Conservation (phyloP, 305 asterid genomes). For the Andrographis paniculata region DNA sequence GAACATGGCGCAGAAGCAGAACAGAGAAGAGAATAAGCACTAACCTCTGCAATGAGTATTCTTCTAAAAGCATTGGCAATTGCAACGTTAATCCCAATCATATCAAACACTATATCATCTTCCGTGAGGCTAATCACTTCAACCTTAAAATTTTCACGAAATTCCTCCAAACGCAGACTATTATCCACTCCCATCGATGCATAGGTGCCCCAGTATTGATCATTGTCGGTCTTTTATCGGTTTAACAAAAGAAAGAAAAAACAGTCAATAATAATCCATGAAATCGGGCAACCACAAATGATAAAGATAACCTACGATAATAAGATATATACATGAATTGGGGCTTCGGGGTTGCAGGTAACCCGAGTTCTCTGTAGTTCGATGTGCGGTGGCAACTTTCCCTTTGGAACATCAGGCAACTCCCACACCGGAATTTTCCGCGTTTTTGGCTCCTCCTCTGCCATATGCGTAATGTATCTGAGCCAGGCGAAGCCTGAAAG, state of each 20-base stretch:
- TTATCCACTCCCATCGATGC: slow-evolving; percentile 81
- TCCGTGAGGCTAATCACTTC: slow-evolving; percentile 44
- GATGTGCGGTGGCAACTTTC: slow-evolving; percentile 54
- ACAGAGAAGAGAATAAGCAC: not conserved
- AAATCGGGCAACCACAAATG: not conserved
- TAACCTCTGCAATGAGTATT: slow-evolving; percentile 87
- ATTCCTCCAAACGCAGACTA: slow-evolving; percentile 52
- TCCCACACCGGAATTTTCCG: slow-evolving; percentile 68
- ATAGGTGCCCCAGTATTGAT: slow-evolving; percentile 73
- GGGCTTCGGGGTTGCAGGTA: slow-evolving; percentile 57
- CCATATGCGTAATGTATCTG: no score
- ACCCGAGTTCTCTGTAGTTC: slow-evolving; percentile 66
- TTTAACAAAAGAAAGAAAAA: slow-evolving; percentile 1
- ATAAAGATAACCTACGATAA: not conserved
- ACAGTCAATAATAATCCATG: not conserved
- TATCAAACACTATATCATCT: slow-evolving; percentile 74
- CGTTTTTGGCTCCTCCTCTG: slow-evolving; percentile 19
- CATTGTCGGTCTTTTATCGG: slow-evolving; percentile 50
- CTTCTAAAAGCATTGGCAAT: slow-evolving; percentile 88
- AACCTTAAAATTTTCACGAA: slow-evolving; percentile 55
- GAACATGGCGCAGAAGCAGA: not conserved
- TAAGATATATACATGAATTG: slow-evolving; percentile 44
- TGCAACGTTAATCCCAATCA: slow-evolving; percentile 87
- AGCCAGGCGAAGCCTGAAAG: no score
- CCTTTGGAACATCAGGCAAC: slow-evolving; percentile 71